Base-by-base conservation (phyloP, 2,329 filamentous ascomycete species). In the Fusarium citri region DNA sequence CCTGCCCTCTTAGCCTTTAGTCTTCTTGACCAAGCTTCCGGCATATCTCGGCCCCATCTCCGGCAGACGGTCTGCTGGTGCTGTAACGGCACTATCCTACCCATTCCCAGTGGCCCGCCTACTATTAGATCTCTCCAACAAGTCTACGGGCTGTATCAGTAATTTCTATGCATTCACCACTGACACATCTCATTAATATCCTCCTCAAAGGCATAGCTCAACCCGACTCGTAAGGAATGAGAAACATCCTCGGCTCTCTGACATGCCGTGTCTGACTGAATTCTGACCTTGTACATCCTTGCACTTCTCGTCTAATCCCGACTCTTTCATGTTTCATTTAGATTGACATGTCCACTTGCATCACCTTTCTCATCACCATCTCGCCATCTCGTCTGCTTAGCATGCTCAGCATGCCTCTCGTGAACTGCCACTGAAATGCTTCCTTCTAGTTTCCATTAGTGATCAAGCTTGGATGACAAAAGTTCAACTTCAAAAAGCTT, bases 311-410 rank as follows among this genome's bases (percentile, higher is more conserved):
- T 40, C 26, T 23, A 28, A 43, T 51, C 48, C 60, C 48, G 37
- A 64, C 42, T 60, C 49, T 66, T 65, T 34, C 54, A 54, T 65
- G 66, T 68, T 61, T 68, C 66, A 69, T 65, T 43, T 46, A 56
- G 20, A 68, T 68, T 68, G 59, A 56, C 42, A 49, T 64, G 60
- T 42, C 65, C 64, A 68, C 65, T 50, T 69, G 50, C 40, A 31
- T 25, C 31, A 64, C 59, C 31, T 48, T 50, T 55, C 47, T 62
- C 56, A 50, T 18, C 42, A 37, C 34, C 16, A 37, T 37, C 34
- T 37, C 18, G 34, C 34, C 34, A 37, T 37, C 34, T 37, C 18
- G 34, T 4, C 34, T 37, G 34, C 34, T 37, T 37, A n/a, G 34
- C 6, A 51, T 45, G 31, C 34, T 23, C 31, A 54, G 34, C 55